phyloP scores from a whole-genome alignment of 305 asterid species.

The Fraxinus sp. region DNA sequence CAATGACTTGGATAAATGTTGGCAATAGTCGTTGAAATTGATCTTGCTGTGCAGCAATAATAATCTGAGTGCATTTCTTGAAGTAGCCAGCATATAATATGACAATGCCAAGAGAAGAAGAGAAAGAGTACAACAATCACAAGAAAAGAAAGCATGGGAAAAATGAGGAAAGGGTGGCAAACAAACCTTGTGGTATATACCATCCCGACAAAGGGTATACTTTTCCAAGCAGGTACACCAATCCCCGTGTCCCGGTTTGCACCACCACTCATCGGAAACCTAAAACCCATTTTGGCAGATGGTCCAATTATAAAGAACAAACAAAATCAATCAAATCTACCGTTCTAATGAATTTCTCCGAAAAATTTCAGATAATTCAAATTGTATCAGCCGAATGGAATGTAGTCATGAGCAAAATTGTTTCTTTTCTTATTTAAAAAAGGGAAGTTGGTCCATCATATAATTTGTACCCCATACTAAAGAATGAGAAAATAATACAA shows the following conservation, averaged over 20 bases:
- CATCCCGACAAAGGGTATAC: constrained; percentile 87
- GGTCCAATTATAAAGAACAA: constrained; percentile 15
- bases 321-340: constrained; percentile 20
- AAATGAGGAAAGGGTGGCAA: neutral
- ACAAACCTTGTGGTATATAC: constrained; percentile 86
- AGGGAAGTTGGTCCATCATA: neutral
- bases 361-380: neutral
- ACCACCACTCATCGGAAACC: constrained; percentile 98
- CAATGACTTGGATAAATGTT: constrained; percentile 88
- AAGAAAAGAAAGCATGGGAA: neutral
- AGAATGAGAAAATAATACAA: neutral
- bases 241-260: constrained; percentile 95
- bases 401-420: neutral
- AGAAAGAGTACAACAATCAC: constrained; percentile 1
- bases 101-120: constrained; percentile 12
- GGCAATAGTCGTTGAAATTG: constrained; percentile 82
- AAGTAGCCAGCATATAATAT: constrained; percentile 1
- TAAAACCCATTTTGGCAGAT: constrained; percentile 28
- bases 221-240: constrained; percentile 95
- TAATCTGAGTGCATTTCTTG: constrained; percentile 8
- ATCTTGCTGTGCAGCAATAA: constrained; percentile 64
- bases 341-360: constrained; percentile 12
- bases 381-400: constrained; percentile 4
- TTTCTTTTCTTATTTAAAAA: neutral
- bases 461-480: neutral